Evolutionary conservation across 345 rosid genomes (phyloP).

Genomic region (Eucalyptus cloeziana): DNA sequence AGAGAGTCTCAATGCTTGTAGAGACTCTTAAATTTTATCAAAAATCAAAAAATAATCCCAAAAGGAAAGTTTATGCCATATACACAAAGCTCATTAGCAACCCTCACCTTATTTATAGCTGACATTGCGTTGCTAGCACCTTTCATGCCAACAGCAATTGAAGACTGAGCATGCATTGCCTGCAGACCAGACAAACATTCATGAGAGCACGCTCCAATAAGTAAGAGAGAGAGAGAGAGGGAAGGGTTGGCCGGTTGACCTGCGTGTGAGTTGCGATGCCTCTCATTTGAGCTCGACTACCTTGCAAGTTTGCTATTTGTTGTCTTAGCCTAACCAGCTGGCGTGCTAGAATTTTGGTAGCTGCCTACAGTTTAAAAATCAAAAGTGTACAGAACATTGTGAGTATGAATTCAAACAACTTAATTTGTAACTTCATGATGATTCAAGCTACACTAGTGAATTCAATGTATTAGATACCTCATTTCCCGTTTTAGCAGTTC

Average conservation of each 20-base stretch:
- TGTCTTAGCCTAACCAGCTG: conserved; percentile 87
- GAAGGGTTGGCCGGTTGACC: conserved; percentile 13
- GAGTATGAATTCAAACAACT: neutral
- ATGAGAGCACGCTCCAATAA: neutral
- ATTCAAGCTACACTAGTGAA: neutral
- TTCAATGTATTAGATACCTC: conserved; percentile 32
- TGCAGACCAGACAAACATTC: conserved; percentile 6
- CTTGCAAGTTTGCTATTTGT: conserved; percentile 83
- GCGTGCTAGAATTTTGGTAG: conserved; percentile 78
- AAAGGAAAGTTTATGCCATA: neutral
- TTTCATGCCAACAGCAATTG: conserved; percentile 86
- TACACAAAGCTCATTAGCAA: neutral
- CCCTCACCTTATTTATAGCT: conserved; percentile 78
- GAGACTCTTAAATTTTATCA: neutral
- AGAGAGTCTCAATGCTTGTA: neutral
- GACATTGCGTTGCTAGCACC: conserved; percentile 91
- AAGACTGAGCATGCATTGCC: conserved; percentile 95
- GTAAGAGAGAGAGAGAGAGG: neutral
- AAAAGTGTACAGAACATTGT: neutral
- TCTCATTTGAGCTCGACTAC: conserved; percentile 97
- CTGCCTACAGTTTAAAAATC: conserved; percentile 35
- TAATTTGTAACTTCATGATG: neutral
- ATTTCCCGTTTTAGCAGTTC: conserved; percentile 86
- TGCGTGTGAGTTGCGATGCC: conserved; percentile 98
- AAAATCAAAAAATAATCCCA: neutral